These are phyloP conservation scores for Calonectria hawksworthii DNA, from an alignment of 2,329 filamentous ascomycete species.

Conservation along the genomic window DNA sequence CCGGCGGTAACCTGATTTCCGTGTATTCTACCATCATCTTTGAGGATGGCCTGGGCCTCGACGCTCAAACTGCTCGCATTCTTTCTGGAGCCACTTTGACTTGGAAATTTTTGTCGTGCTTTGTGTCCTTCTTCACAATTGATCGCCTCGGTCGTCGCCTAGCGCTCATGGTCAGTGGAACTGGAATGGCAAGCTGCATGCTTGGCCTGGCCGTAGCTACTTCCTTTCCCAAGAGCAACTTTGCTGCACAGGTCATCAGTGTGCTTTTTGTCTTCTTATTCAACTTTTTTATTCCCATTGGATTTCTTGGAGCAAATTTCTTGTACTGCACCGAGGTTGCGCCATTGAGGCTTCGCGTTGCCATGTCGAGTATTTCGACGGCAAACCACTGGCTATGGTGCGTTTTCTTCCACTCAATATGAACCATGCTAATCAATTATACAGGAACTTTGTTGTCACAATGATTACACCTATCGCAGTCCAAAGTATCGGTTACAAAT, in stretches of 20 bases:
- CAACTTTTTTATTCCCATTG: conserved; percentile 6
- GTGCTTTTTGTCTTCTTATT: background rate
- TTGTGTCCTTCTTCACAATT: conserved; percentile 1
- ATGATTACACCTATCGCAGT: conserved; percentile 1
- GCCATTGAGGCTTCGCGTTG: background rate
- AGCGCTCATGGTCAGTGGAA: background rate
- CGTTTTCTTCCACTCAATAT: background rate
- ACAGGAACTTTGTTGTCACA: background rate
- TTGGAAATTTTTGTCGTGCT: background rate
- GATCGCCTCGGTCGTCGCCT: background rate
- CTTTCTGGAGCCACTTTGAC: background rate
- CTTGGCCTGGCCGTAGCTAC: background rate
- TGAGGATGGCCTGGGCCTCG: background rate
- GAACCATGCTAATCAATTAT: background rate
- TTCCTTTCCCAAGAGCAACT: background rate
- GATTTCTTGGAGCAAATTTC: conserved; percentile 5
- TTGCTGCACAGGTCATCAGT: background rate
- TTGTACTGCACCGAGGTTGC: background rate
- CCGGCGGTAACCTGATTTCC: background rate
- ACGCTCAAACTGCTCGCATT: background rate
- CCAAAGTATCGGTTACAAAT: background rate
- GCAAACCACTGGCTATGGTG: conserved; percentile 4
- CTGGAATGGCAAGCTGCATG: conserved; percentile 3
- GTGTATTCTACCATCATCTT: conserved; percentile 8
- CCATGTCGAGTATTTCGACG: background rate